Evolutionary conservation across 2,329 filamentous ascomycete genomes (phyloP).

Genomic region (Calonectria honghensis): DNA sequence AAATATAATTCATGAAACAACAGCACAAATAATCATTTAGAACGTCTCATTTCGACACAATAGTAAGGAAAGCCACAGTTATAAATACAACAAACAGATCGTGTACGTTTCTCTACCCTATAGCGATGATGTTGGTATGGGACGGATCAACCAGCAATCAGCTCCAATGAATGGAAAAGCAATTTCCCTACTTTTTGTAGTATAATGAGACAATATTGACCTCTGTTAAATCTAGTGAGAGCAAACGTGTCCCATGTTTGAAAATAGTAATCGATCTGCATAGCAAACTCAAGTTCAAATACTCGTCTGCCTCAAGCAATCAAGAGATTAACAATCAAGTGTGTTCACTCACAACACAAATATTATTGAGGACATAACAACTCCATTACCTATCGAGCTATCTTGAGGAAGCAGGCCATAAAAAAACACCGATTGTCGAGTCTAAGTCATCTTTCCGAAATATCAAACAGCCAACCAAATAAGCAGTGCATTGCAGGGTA

Average conservation of each 20-base stretch:
- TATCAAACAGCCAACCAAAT: constrained; percentile 37
- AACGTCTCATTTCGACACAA: background rate
- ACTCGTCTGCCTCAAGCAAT: background rate
- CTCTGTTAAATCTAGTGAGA: too few species aligned
- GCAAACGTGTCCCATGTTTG: too few species aligned
- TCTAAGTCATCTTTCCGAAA: constrained; percentile 41
- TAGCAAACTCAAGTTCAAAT: background rate
- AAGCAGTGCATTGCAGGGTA: constrained; percentile 49
- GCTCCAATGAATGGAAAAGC: background rate
- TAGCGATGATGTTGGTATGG: background rate
- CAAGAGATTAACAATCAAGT: background rate
- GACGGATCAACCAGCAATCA: background rate
- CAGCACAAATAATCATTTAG: background rate
- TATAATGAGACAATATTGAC: too few species aligned
- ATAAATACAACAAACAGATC: too few species aligned
- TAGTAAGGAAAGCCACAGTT: too few species aligned
- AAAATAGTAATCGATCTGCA: background rate
- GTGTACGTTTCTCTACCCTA: background rate
- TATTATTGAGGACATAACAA: constrained; percentile 16
- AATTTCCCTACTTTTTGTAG: background rate
- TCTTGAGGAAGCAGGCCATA: constrained; percentile 28
- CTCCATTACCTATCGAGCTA: constrained; percentile 42
- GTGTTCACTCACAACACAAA: background rate
- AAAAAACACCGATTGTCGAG: constrained; percentile 34
- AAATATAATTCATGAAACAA: too few species aligned